A percentile compares a stretch with the other conserved stretches of the same genome.
Evolutionary conservation across 805 yeast species (phyloP).

Genomic region (Candida multigemmis): DNA sequence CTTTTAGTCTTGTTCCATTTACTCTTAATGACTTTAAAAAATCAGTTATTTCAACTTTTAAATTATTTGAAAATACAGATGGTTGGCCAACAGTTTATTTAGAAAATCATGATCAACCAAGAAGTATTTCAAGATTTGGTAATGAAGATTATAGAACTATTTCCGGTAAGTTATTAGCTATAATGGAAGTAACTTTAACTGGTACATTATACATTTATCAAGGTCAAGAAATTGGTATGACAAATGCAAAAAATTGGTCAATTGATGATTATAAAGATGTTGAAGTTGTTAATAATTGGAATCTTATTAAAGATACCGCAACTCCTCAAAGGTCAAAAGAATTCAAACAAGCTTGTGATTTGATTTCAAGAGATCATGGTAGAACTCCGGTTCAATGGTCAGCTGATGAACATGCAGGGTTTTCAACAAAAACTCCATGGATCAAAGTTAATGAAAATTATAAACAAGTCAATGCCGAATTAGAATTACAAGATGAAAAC

Average conservation of each 20-base stretch:
- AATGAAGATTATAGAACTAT: slow-evolving; percentile 22
- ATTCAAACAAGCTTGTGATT: slow-evolving; percentile 22
- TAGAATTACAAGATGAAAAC: slow-evolving; percentile 35
- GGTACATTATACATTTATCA: slow-evolving; percentile 52
- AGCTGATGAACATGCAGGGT: slow-evolving; percentile 34
- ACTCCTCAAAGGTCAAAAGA: slow-evolving; percentile 14
- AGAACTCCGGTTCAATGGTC: slow-evolving; percentile 55
- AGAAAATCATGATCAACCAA: slow-evolving; percentile 55
- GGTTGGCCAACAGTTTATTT: slow-evolving; percentile 49
- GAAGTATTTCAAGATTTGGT: slow-evolving; percentile 45
- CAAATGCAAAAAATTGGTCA: slow-evolving; percentile 38
- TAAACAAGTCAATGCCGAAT: slow-evolving; percentile 38
- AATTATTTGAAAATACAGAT: slow-evolving; percentile 38
- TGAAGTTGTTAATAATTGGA: slow-evolving; percentile 34
- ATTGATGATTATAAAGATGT: slow-evolving; percentile 44
- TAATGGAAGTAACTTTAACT: slow-evolving; percentile 36
- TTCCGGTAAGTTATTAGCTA: slow-evolving; percentile 41
- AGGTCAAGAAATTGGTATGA: slow-evolving; percentile 55
- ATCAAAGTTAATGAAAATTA: slow-evolving; percentile 42
- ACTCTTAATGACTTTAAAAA: slow-evolving; percentile 31
- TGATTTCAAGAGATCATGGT: slow-evolving; percentile 42
- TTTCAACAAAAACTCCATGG: slow-evolving; percentile 44
- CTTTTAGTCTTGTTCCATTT: slow-evolving; percentile 24
- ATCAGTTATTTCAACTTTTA: slow-evolving; percentile 23
- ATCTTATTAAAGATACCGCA: slow-evolving; percentile 15